A percentile compares a stretch with the other conserved stretches of the same genome.
These are phyloP conservation scores for Heliamphora pulchella DNA, from an alignment of 179 eudicot genomes.

Conservation along the genomic window DNA sequence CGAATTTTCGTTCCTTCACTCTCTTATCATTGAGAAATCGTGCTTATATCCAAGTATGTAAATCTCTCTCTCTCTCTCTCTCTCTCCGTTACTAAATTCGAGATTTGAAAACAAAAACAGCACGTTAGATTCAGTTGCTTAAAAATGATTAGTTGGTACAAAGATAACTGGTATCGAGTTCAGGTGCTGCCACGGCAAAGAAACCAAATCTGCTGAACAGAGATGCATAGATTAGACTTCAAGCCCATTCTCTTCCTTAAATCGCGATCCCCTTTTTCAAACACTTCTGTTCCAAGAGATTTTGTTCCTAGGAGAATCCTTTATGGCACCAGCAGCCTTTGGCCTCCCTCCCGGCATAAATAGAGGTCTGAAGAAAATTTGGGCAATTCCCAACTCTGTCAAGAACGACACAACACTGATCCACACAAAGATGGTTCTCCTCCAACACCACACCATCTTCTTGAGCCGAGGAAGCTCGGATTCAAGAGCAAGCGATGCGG, in stretches of 20 bases:
- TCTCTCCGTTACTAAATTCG: no score
- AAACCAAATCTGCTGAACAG: background rate
- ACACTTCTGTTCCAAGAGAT: conserved; percentile 10
- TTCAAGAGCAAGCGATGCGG: conserved; percentile 26
- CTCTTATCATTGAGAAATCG: no score
- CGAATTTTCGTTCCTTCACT: no score
- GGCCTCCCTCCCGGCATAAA: conserved; percentile 16
- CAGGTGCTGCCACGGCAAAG: background rate
- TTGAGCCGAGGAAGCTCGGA: conserved; percentile 33
- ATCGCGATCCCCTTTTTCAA: background rate
- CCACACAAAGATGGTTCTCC: conserved; percentile 35
- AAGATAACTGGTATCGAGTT: no score
- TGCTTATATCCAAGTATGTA: no score
- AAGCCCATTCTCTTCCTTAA: background rate
- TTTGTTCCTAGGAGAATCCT: background rate
- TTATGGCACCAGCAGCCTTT: background rate
- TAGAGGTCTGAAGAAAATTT: conserved; percentile 23
- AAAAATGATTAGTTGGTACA: background rate
- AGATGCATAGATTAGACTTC: background rate
- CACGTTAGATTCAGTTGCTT: no score
- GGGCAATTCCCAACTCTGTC: conserved; percentile 19
- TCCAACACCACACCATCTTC: conserved; percentile 36
- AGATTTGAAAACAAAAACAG: no score
- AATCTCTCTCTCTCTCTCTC: no score
- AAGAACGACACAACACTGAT: conserved; percentile 24